Conservation (phyloP, 257 asterid genomes). For the Cordia subcordata region DNA sequence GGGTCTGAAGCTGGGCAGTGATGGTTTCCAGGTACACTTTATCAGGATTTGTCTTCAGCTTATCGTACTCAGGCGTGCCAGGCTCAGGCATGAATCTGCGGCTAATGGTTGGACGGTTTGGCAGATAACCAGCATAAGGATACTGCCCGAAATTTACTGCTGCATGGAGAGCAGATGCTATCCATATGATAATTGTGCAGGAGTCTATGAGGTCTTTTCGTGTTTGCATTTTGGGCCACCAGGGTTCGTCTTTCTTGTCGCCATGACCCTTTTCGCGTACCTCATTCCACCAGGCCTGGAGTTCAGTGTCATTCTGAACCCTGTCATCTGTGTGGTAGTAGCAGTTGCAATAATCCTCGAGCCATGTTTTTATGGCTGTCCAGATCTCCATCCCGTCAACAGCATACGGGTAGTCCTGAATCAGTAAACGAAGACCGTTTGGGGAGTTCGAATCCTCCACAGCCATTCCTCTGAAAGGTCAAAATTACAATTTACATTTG, state of each 20-base stretch:
- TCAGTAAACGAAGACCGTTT: constrained; percentile 37
- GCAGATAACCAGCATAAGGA: constrained; percentile 42
- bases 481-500: background rate
- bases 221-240: constrained; percentile 49
- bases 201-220: constrained; percentile 27
- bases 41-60: constrained; percentile 33
- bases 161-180: constrained; percentile 42
- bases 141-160: constrained; percentile 48
- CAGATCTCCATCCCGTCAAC: constrained; percentile 51
- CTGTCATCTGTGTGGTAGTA: constrained; percentile 32
- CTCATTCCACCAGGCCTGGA: constrained; percentile 51
- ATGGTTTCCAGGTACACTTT: constrained; percentile 29
- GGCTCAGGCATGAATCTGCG: constrained; percentile 40
- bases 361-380: constrained; percentile 43
- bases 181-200: constrained; percentile 40
- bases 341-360: constrained; percentile 33
- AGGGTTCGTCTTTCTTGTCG: constrained; percentile 36
- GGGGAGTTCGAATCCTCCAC: constrained; percentile 30
- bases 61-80: constrained; percentile 31
- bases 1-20: constrained; percentile 41
- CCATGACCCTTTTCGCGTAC: constrained; percentile 41
- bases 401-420: constrained; percentile 50
- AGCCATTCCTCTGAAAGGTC: constrained; percentile 41
- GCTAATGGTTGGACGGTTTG: constrained; percentile 47
- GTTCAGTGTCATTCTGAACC: constrained; percentile 23